Evolutionary conservation across 257 asterid genomes (phyloP).

Genomic region (Ilex asprella): DNA sequence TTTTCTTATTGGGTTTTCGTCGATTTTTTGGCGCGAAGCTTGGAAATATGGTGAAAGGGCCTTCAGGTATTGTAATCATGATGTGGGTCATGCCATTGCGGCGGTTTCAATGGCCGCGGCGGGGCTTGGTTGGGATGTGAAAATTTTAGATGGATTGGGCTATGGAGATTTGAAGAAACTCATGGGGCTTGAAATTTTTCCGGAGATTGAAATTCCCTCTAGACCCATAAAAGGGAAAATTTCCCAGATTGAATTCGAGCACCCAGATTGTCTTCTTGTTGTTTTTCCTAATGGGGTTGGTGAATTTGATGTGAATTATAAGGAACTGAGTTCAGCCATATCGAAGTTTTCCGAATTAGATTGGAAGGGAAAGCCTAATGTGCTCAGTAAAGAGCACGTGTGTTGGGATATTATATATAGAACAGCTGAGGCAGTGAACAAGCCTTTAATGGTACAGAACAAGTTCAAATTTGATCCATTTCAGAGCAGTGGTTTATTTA

Average conservation of each 20-base stretch:
- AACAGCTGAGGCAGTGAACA: slow-evolving; percentile 66
- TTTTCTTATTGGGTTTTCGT: slow-evolving; percentile 68
- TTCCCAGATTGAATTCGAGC: slow-evolving; percentile 90
- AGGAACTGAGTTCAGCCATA: slow-evolving; percentile 32
- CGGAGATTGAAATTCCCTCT: slow-evolving; percentile 43
- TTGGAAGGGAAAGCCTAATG: slow-evolving; percentile 79
- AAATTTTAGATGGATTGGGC: slow-evolving; percentile 76
- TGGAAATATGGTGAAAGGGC: slow-evolving; percentile 99
- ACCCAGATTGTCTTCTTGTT: slow-evolving; percentile 75
- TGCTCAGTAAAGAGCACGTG: slow-evolving; percentile 78
- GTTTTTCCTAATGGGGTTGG: slow-evolving; percentile 52
- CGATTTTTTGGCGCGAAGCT: slow-evolving; percentile 93
- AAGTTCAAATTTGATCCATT: slow-evolving; percentile 32
- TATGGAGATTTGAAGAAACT: slow-evolving; percentile 52
- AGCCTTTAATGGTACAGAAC: slow-evolving; percentile 31
- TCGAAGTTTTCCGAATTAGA: slow-evolving; percentile 39
- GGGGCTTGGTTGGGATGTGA: slow-evolving; percentile 87
- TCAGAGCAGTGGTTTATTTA: slow-evolving; percentile 33
- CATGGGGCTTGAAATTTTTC: slow-evolving; percentile 55
- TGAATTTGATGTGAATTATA: slow-evolving; percentile 55
- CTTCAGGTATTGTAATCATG: slow-evolving; percentile 96
- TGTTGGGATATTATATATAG: slow-evolving; percentile 86
- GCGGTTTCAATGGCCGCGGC: slow-evolving; percentile 87
- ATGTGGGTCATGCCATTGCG: slow-evolving; percentile 88
- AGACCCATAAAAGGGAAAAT: slow-evolving; percentile 62